Conservation (phyloP, 1,139 yeast species). For the Protomyces pachydermus region DNA sequence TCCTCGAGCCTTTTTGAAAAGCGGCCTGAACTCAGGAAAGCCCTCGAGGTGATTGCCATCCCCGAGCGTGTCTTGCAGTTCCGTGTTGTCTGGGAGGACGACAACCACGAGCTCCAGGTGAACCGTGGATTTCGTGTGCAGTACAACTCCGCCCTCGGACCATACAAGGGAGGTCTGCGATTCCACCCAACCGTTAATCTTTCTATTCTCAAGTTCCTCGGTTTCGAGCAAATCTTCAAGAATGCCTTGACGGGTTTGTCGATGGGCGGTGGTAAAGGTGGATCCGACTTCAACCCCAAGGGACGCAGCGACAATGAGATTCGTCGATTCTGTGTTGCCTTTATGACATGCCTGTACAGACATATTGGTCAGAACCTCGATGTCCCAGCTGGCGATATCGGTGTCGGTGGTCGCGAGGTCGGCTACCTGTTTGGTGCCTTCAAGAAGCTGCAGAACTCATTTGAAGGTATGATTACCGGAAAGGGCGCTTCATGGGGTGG, state of each 20-base stretch:
- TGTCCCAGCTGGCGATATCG: slow-evolving; percentile 97
- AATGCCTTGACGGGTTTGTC: slow-evolving; percentile 93
- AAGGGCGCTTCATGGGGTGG: slow-evolving; percentile 99
- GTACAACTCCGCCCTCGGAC: slow-evolving; percentile 97
- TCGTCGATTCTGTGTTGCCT: slow-evolving; percentile 92
- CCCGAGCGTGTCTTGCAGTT: slow-evolving; percentile 95
- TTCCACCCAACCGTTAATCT: slow-evolving; percentile 96
- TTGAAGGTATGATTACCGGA: slow-evolving; percentile 97
- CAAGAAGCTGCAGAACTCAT: slow-evolving; percentile 84
- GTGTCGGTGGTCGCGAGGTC: slow-evolving; percentile 88
- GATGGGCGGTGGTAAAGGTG: slow-evolving; percentile 99
- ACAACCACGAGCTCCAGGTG: slow-evolving; percentile 82
- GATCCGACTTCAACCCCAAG: slow-evolving; percentile 96
- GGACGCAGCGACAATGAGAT: slow-evolving; percentile 88
- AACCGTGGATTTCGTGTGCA: slow-evolving; percentile 98
- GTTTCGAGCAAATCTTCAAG: slow-evolving; percentile 97
- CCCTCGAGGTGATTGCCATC: slow-evolving; percentile 81
- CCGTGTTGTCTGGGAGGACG: slow-evolving; percentile 98
- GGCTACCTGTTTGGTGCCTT: slow-evolving; percentile 96
- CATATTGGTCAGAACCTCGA: slow-evolving; percentile 97
- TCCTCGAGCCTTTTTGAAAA: slow-evolving; percentile 85
- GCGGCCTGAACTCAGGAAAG: slow-evolving; percentile 86
- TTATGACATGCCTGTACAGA: slow-evolving; percentile 92
- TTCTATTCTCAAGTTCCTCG: slow-evolving; percentile 90
- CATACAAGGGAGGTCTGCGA: slow-evolving; percentile 98